Evolutionary conservation across 2,329 filamentous ascomycete genomes (phyloP).

Genomic region (Phyllosticta citribraziliensis): DNA sequence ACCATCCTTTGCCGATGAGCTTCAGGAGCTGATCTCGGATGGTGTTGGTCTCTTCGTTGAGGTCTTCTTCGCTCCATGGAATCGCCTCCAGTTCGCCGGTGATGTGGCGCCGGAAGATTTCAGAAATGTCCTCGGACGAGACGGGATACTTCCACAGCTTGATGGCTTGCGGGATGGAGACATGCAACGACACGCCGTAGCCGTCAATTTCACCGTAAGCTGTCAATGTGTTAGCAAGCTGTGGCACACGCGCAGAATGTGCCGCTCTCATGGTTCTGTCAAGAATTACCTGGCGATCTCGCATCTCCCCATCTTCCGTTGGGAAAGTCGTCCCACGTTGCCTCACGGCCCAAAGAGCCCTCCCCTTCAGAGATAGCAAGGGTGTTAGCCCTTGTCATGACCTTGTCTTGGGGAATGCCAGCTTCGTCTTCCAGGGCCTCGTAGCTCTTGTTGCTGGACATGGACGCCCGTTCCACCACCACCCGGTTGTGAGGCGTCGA

Average conservation of each 20-base stretch:
- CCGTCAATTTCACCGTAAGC: slow-evolving; percentile 96
- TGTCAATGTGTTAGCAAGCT: slow-evolving; percentile 3
- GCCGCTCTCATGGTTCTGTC: neutral
- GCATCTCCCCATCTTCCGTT: slow-evolving; percentile 95
- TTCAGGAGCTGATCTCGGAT: slow-evolving; percentile 67
- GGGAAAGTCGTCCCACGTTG: slow-evolving; percentile 97
- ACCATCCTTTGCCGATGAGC: slow-evolving; percentile 80
- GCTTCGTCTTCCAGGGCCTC: slow-evolving; percentile 71
- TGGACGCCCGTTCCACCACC: slow-evolving; percentile 59
- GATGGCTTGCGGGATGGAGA: slow-evolving; percentile 74
- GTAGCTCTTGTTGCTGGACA: slow-evolving; percentile 37
- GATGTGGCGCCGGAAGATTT: slow-evolving; percentile 72
- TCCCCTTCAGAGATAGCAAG: slow-evolving; percentile 92
- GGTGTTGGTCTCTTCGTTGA: slow-evolving; percentile 71
- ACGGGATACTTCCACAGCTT: slow-evolving; percentile 76
- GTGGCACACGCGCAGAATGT: too few relatives aligned
- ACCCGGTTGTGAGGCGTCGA: slow-evolving; percentile 82
- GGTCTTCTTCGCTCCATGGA: slow-evolving; percentile 87
- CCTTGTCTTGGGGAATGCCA: slow-evolving; percentile 57
- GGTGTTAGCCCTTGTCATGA: slow-evolving; percentile 74
- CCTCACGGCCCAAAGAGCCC: slow-evolving; percentile 79
- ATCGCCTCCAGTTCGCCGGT: slow-evolving; percentile 69
- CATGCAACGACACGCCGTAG: slow-evolving; percentile 93
- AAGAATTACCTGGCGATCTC: slow-evolving; percentile 53
- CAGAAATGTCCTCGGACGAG: slow-evolving; percentile 60